Evolutionary conservation across 2,329 filamentous ascomycete genomes (phyloP), one percentile per base, ranked within the genome.

Genomic region (Paraphaeosphaeria sporulosa): DNA sequence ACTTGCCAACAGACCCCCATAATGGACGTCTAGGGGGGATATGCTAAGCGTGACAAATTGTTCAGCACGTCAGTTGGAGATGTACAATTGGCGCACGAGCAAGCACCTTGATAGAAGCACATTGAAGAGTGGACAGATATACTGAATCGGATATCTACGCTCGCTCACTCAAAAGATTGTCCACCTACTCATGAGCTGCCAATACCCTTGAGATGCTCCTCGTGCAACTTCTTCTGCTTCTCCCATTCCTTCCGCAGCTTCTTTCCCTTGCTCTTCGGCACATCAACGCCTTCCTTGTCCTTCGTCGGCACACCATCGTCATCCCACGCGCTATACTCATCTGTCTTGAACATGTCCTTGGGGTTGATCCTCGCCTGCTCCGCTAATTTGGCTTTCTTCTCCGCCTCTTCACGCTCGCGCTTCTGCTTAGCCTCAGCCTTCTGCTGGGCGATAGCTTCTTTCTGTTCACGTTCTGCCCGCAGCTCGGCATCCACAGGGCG

Each of bases 171-270:
- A 2, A 5, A 48, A 17, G 44, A 8, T 21, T 42, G 21, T 32
- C 15, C 10, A 13, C n/a, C 12, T 42, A 13, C 30, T 21, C 27
- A 55, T 23, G 59, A 50, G n/a, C 53, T 44, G 19, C 55, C 60
- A 19, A 56, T 57, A 46, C 65, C 60, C 58, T 70, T 72, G 23
- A 70, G 23, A 57, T 71, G 61, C 64, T 77, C 74, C 25, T 94
- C 90, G 76, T 94, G 89, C 60, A 86, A 77, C 84, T 94, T 96
- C 84, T 93, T 95, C 82, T 97, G 94, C 75, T 85, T 89, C 69
- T 96, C 91, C 92, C 92, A 96, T 58, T 93, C 89, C 83, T 97
- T 97, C 80, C 84, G 89, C 68, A 97, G 78, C 82, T 92, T 94
- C 85, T 97, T 97, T 53, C 81, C 73, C 72, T 88, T 86, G 61